Percentiles rank a stretch among this genome's conserved stretches.
These are phyloP conservation scores for Solanum neorickii DNA, from an alignment of 257 asterid species.

Conservation along the genomic window DNA sequence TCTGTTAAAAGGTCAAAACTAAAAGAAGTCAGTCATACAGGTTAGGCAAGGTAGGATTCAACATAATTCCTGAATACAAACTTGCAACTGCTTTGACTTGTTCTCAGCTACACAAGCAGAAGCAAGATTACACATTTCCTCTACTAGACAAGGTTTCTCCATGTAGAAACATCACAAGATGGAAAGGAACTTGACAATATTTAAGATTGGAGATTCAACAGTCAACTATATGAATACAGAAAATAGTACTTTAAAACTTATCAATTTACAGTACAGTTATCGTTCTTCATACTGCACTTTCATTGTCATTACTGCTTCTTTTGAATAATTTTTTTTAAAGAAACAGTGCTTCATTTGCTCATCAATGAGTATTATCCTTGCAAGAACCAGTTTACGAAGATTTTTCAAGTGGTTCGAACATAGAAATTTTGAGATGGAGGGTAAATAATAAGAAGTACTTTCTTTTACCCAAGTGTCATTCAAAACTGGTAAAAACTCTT, in stretches of 20 bases:
- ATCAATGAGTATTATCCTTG: background rate
- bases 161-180: background rate
- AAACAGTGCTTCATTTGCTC: background rate
- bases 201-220: background rate
- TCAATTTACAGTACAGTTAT: background rate
- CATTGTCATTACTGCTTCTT: background rate
- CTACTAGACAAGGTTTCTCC: background rate
- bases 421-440: background rate
- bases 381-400: background rate
- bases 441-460: background rate
- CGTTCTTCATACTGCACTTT: background rate
- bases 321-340: background rate
- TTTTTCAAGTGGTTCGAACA: background rate
- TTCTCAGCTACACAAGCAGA: background rate
- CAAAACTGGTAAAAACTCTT: conserved; percentile 49
- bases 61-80: background rate
- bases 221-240: background rate
- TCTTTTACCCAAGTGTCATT: background rate
- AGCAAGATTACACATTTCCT: background rate
- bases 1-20: conserved; percentile 29
- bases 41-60: background rate
- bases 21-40: background rate
- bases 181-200: background rate
- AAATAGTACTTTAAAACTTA: background rate
- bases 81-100: background rate